These are phyloP conservation scores for Agaricales sp. DNA, from an alignment of 1,284 basidiomycete species.

Conservation along the genomic window DNA sequence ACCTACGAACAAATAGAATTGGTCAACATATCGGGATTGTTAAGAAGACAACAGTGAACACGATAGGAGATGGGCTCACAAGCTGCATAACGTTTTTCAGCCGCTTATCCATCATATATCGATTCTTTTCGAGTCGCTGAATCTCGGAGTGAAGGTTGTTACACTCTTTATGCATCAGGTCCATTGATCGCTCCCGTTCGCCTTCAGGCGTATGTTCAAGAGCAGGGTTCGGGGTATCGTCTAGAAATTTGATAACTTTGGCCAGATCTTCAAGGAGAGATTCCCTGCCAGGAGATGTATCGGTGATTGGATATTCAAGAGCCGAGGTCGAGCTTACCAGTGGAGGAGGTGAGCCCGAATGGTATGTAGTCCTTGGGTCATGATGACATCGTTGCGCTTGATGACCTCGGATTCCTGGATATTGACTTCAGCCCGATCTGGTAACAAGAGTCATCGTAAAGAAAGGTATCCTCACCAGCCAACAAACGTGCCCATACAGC, in stretches of 20 bases:
- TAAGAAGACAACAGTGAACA: neutral
- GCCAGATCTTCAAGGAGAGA: no score
- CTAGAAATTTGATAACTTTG: no score
- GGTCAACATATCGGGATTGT: neutral
- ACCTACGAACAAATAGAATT: constrained; percentile 19
- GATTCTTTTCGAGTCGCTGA: neutral
- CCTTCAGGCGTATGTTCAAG: no score
- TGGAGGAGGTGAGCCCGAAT: neutral
- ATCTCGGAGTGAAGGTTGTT: neutral
- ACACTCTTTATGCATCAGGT: constrained; percentile 15
- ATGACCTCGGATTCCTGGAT: neutral
- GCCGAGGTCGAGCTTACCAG: neutral
- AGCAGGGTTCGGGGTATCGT: no score
- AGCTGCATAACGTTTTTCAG: constrained; percentile 15
- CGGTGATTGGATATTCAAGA: no score
- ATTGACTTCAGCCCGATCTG: neutral
- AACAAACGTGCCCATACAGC: neutral
- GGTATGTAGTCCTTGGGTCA: neutral
- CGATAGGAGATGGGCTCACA: neutral
- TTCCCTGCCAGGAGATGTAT: no score
- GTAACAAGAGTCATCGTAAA: neutral
- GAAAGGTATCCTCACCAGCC: neutral
- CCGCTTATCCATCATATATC: neutral
- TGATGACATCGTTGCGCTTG: neutral
- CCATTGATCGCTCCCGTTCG: no score